Evolutionary conservation across 805 yeast genomes (phyloP).

Genomic region (Jamesozyma spencerorum): DNA sequence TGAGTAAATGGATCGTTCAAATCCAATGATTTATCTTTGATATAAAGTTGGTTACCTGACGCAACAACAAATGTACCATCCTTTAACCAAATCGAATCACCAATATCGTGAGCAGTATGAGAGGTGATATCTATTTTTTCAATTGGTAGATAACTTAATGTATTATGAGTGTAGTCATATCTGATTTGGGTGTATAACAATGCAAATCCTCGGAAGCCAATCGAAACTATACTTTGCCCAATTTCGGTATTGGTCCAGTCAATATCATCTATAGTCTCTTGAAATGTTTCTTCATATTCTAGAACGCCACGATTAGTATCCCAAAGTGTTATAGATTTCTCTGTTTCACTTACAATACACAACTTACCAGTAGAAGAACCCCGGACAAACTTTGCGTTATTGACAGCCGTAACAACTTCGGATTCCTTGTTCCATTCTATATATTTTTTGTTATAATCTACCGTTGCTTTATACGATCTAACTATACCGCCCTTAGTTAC

Average conservation of each 20-base stretch:
- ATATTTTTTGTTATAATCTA: conserved; percentile 13
- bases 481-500: conserved; percentile 46
- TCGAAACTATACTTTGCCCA: conserved; percentile 65
- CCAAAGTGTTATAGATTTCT: conserved; percentile 61
- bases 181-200: conserved; percentile 71
- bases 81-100: conserved; percentile 81
- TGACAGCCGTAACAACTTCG: conserved; percentile 47
- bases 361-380: conserved; percentile 72
- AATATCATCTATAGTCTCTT: conserved; percentile 48
- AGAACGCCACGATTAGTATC: conserved; percentile 58
- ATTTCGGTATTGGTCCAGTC: conserved; percentile 77
- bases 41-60: conserved; percentile 80
- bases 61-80: conserved; percentile 76
- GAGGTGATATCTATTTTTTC: conserved; percentile 61
- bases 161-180: conserved; percentile 76
- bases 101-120: conserved; percentile 72
- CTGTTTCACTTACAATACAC: conserved; percentile 56
- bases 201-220: conserved; percentile 62
- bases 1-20: conserved; percentile 42
- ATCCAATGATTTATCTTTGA: conserved; percentile 65
- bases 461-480: conserved; percentile 38
- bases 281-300: conserved; percentile 45
- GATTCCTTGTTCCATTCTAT: conserved; percentile 47
- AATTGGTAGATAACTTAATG: conserved; percentile 70
- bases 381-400: conserved; percentile 43